Evolutionary conservation across 129 eudicot genomes (phyloP), one percentile per base, ranked within the genome.

Genomic region (Gnaphalium uliginosum): DNA sequence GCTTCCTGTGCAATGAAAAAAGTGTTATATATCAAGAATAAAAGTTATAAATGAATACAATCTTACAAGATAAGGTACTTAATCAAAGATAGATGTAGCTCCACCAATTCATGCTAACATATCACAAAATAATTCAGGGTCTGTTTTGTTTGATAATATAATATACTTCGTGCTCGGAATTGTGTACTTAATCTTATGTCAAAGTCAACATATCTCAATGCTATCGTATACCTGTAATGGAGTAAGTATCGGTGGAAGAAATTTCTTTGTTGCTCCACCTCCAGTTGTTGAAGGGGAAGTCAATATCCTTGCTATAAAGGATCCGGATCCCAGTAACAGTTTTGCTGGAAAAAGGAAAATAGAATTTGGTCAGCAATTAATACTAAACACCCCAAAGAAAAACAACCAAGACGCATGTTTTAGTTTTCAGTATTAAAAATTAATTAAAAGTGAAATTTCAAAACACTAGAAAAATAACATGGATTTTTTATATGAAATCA

Each of bases 291-390:
- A 84, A 33, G 85, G 53, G 8, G 79, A 82, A 43, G 90, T 85
- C 79, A 86, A 66, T 60, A 91, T 67, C 41, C 92, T 92, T 62
- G 88, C 90, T 84, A 95, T 73, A 60, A 90, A 75, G 17, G 97
- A 86, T 68, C 96, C 96, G 10, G 99, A 85, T 60, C 94, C 96
- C 66, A 89, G 61, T 24, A 95, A 80, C 78, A 95, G 67, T 79
- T 82, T 89, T 79, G 96, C 97, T 95, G 84, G 39, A 87, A 72
- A 73, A 71, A 19, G 58, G 46, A 51, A 60, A 72, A 69, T 22
- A 51, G 10, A 73, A 26, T 1, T 32, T 72, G 18, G 64, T 81
- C 59, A 60, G 33, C 43, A 58, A 72, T 58, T 64, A 61, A 32
- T 32, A 51, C 73, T 59, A n/a, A 14, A 19, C 25, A 22, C 53